Evolutionary conservation across 495 filamentous ascomycete species (phyloP).

Genomic region (Penicillium maclennaniae): DNA sequence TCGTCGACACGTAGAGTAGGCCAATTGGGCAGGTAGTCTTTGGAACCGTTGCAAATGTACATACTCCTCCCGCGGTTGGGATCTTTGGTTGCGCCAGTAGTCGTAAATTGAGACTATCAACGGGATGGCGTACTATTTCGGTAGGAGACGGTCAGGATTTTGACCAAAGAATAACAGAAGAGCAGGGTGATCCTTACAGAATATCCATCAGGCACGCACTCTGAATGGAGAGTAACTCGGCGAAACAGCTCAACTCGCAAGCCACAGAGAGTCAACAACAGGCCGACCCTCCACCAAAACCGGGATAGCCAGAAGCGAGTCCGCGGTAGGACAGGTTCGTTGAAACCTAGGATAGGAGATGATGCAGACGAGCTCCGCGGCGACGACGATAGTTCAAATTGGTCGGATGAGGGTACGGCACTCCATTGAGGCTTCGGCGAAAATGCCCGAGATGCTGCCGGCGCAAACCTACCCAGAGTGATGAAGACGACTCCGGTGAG

Average conservation of each 20-base stretch:
- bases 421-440: slow-evolving; percentile 20
- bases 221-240: slow-evolving; percentile 30
- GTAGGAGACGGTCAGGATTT: slow-evolving; percentile 5
- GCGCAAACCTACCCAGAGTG: slow-evolving; percentile 28
- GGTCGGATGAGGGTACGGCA: slow-evolving; percentile 16
- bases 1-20: slow-evolving; percentile 22
- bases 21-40: slow-evolving; percentile 15
- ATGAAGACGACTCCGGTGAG: slow-evolving; percentile 32
- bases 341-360: slow-evolving; percentile 5
- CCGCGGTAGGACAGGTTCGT: slow-evolving; percentile 5
- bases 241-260: slow-evolving; percentile 40
- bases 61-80: slow-evolving; percentile 19
- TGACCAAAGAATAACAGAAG: not conserved
- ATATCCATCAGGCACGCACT: slow-evolving; percentile 40
- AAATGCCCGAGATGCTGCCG: slow-evolving; percentile 12
- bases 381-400: slow-evolving; percentile 20
- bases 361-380: slow-evolving; percentile 7
- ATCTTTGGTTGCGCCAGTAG: slow-evolving; percentile 35
- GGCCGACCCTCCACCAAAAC: slow-evolving; percentile 27
- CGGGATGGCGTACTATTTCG: slow-evolving; percentile 34
- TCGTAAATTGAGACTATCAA: slow-evolving; percentile 44
- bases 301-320: slow-evolving; percentile 4
- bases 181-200: slow-evolving; percentile 29
- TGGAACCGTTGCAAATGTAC: slow-evolving; percentile 17
- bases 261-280: slow-evolving; percentile 29